These are phyloP conservation scores for Leersia perrieri DNA, from an alignment of 176 grass and related monocot species.

Conservation along the genomic window DNA sequence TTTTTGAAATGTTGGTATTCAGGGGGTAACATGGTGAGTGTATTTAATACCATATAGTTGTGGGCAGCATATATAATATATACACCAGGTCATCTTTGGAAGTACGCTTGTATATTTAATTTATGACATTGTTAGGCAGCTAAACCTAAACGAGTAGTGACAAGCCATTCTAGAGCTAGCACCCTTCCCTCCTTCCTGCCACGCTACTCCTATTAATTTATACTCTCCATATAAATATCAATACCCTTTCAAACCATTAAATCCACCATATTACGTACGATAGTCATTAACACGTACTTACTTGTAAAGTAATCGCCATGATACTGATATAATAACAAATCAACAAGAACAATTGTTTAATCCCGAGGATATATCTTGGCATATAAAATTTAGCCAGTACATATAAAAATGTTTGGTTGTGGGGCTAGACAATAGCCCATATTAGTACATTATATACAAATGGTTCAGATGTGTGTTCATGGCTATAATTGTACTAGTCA, in stretches of 20 bases:
- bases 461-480: conserved; percentile 28
- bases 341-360: conserved; percentile 35
- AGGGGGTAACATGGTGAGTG: conserved; percentile 15
- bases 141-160: conserved; percentile 9
- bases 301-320: conserved; percentile 37
- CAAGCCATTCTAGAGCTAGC: conserved; percentile 28
- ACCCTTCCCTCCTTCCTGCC: conserved; percentile 19
- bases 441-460: conserved; percentile 27
- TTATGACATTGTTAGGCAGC: conserved; percentile 19
- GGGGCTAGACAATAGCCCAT: conserved; percentile 27
- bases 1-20: conserved; percentile 33
- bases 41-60: conserved; percentile 5
- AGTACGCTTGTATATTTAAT: conserved; percentile 15
- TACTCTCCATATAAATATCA: neutral
- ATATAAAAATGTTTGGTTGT: conserved; percentile 28
- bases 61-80: conserved; percentile 3
- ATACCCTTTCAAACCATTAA: conserved; percentile 28
- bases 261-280: conserved; percentile 33
- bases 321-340: conserved; percentile 29
- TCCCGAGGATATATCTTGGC: conserved; percentile 34
- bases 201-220: conserved; percentile 32
- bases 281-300: conserved; percentile 39
- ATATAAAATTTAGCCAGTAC: conserved; percentile 23
- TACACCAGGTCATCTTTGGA: conserved; percentile 14
- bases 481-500: conserved; percentile 48